Base-by-base conservation (phyloP, 2,329 filamentous ascomycete genomes). In the Cordyceps cateniannulata region DNA sequence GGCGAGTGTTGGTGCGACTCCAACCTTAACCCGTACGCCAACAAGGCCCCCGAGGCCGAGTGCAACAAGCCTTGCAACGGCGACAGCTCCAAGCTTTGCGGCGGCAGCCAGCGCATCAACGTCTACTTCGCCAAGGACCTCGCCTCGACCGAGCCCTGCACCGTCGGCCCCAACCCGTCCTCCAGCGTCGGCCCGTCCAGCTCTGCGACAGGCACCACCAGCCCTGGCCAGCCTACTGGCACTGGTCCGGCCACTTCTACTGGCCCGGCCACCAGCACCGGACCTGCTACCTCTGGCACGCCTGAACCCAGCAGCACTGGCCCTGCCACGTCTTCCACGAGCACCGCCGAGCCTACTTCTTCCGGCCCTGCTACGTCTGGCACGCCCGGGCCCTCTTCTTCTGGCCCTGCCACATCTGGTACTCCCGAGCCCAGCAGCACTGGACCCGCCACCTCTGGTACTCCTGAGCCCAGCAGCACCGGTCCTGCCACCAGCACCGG, bases 1-100 rank as follows among this genome's bases (percentile, higher is more conserved):
- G 66, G 72, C 25, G 75, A 81, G 65, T 82, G 79, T 64, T 81
- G 74, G 67, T 82, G 80, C 64, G 80, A 79, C 48, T 78, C 79
- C 42, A 76, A 84, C 35, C 73, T 85, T 32, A 82, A 80, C 45
- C 79, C 79, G 64, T 72, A 73, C 56, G 78, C 76, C 2, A 63
- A 62, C 35, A 66, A 72, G 42, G 75, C 73, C 12, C 67, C 73
- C 54, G 62, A 67, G n/a, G 45, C 60, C 57, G 60, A 68, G 25
- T 75, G 73, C 63, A 69, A 71, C 47, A 67, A 65, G 58, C 64
- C 68, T 12, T 76, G 74, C 65, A 67, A 65, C n/a, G 74, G 73
- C 27, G 64, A 76, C 60, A 53, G 64, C 10, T 63, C 63, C 2
- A 64, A 72, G 59, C 69, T 62, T 24, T 77, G 75, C 60, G 75